Percentiles rank a stretch among this genome's conserved stretches.
phyloP scores from a whole-genome alignment of 2,329 filamentous ascomycete species.

The Delphinella strobiligena region DNA sequence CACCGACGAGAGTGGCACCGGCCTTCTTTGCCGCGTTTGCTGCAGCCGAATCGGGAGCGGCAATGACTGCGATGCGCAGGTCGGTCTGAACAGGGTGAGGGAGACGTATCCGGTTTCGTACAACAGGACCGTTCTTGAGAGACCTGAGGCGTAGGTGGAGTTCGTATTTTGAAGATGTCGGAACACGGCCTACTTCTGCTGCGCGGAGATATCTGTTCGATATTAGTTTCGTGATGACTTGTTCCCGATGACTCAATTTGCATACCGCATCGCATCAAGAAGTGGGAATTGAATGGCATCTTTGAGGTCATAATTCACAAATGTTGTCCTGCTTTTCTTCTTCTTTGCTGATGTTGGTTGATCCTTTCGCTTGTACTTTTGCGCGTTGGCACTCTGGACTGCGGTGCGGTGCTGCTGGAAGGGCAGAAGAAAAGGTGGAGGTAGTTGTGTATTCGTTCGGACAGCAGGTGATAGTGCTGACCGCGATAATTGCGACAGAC shows the following conservation, averaged over 20 bases:
- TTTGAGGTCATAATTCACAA: slow-evolving; percentile 50
- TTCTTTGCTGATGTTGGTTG: slow-evolving; percentile 43
- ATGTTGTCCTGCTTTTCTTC: slow-evolving; percentile 55
- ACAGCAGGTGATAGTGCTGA: not conserved
- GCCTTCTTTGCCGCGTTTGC: slow-evolving; percentile 63
- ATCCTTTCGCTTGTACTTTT: slow-evolving; percentile 31
- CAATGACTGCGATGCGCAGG: slow-evolving; percentile 80
- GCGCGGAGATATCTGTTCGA: slow-evolving; percentile 78
- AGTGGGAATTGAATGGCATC: slow-evolving; percentile 64
- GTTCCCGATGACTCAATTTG: slow-evolving; percentile 1
- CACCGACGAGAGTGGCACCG: slow-evolving; percentile 73
- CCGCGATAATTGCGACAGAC: slow-evolving; percentile 6
- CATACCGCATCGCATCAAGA: slow-evolving; percentile 83
- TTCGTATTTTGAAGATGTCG: slow-evolving; percentile 73
- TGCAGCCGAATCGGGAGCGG: slow-evolving; percentile 63
- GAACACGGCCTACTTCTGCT: slow-evolving; percentile 74
- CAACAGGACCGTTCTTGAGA: slow-evolving; percentile 70
- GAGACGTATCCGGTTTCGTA: slow-evolving; percentile 78
- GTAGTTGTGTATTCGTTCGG: slow-evolving; percentile 1
- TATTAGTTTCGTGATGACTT: no score
- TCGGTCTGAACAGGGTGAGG: slow-evolving; percentile 86
- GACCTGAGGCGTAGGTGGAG: slow-evolving; percentile 72
- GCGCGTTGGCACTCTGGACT: slow-evolving; percentile 24
- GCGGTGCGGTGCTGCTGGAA: slow-evolving; percentile 28
- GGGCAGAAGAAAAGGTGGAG: slow-evolving; percentile 13